Conservation (phyloP, 495 filamentous ascomycete species). For the Aspergillus affinis region DNA sequence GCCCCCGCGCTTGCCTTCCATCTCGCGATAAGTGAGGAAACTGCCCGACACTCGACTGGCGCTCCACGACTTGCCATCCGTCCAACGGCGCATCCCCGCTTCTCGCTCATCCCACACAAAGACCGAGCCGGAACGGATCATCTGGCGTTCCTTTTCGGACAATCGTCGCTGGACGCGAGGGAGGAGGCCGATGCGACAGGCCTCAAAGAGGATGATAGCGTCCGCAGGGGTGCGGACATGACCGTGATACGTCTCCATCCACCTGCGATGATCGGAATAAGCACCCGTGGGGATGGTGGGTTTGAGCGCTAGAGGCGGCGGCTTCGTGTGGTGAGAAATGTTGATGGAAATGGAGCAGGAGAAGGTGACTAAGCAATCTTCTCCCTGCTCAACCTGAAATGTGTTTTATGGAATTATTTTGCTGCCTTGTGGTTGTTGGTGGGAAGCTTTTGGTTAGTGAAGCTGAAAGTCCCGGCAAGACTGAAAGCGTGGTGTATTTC, state of each 20-base stretch:
- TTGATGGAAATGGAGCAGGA: slow-evolving; percentile 8
- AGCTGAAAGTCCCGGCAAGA: not conserved
- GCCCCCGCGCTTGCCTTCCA: slow-evolving; percentile 91
- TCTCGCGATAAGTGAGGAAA: slow-evolving; percentile 95
- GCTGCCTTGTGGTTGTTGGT: not conserved
- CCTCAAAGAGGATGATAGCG: slow-evolving; percentile 96
- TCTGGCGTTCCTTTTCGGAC: slow-evolving; percentile 95
- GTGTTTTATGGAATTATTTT: not conserved
- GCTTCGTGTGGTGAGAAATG: slow-evolving; percentile 13
- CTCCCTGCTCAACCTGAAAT: not conserved
- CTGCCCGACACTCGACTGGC: slow-evolving; percentile 96
- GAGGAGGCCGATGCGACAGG: slow-evolving; percentile 84
- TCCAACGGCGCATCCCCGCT: slow-evolving; percentile 98
- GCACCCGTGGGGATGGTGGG: slow-evolving; percentile 26
- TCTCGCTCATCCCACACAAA: slow-evolving; percentile 99
- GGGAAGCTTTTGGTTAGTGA: not conserved
- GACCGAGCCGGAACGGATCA: slow-evolving; percentile 91
- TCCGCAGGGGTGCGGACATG: slow-evolving; percentile 89
- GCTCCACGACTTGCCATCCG: slow-evolving; percentile 98
- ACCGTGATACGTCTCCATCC: slow-evolving; percentile 96
- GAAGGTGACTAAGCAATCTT: not conserved
- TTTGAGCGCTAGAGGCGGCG: slow-evolving; percentile 31
- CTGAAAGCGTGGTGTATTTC: slow-evolving; percentile 13
- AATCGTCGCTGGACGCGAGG: slow-evolving; percentile 89
- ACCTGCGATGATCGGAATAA: slow-evolving; percentile 29